A percentile compares a stretch with the other conserved stretches of the same genome.
Conservation (phyloP, 345 rosid genomes). For the Eucalyptus erythrocorys region DNA sequence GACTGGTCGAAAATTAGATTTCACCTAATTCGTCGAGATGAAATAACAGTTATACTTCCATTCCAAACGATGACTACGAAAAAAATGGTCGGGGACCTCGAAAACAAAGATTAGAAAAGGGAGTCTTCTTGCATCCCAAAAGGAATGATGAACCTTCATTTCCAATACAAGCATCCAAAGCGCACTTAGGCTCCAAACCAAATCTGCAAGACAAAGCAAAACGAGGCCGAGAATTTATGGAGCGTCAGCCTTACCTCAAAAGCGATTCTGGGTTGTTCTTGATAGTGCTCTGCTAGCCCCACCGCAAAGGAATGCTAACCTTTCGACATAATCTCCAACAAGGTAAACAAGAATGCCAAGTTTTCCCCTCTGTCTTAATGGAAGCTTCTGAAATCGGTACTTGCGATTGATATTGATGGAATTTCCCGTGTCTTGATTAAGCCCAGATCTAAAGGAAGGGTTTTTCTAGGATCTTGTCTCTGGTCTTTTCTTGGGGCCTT, state of each 20-base stretch:
- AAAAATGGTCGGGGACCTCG: background rate
- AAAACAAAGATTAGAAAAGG: background rate
- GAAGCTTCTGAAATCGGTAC: background rate
- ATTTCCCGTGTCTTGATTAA: background rate
- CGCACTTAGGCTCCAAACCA: background rate
- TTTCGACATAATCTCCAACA: background rate
- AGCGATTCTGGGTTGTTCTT: background rate
- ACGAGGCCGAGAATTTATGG: background rate
- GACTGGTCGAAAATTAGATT: background rate
- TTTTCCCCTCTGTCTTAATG: background rate
- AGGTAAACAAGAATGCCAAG: background rate
- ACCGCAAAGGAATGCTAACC: background rate
- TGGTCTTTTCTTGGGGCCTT: background rate
- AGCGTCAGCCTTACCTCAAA: constrained; percentile 4
- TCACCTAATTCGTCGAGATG: background rate
- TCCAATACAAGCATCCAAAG: constrained; percentile 36
- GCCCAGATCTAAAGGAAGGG: background rate
- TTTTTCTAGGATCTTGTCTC: background rate
- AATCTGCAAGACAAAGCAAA: constrained; percentile 47
- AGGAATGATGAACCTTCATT: constrained; percentile 4
- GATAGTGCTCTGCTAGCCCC: background rate
- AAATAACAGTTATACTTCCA: background rate
- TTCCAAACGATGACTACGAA: background rate
- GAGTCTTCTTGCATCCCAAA: background rate
- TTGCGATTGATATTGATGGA: background rate